Evolutionary conservation across 1,284 basidiomycete species (phyloP), one percentile per base, ranked within the genome.

Genomic region (Meira nashicola): DNA sequence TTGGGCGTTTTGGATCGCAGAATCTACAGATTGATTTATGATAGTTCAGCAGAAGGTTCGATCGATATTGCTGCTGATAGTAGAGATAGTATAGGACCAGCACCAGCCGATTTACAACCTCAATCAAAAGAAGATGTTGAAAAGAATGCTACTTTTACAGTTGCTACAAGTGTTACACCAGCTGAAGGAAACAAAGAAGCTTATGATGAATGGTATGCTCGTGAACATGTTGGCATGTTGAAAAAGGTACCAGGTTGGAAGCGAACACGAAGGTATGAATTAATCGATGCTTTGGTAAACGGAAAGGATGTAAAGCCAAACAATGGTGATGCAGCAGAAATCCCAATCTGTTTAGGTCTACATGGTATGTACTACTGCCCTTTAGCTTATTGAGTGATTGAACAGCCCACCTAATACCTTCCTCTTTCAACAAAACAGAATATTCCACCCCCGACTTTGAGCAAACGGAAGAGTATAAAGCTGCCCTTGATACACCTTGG

Each of bases 1-100:
- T 58, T 80, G 17, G 77, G 63, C 6, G 65, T 74, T 2, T 69
- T 80, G 41, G 80, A 80, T 59, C 66, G 80, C 23, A 39, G 80
- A 2, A 79, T 78, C 43, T 77, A 76, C 57, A 54, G 66, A 37
- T 62, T 71, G 7, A 59, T 76, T 28, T 71, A 68, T 38, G 72
- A 78, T 40, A 53, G 41, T 11, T 57, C 40, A 14, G 44, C 55
- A 9, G 25, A 43, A 19, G 54, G 51, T 12, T 3, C 63, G 23
- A 0, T 3, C 0, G 68, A 70, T 11, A 25, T 19, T 2, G 33
- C 53, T 9, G 17, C 33, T 23, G 47, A 60, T 33, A 39, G 23
- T 8, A 56, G 60, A 48, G n/a, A 12, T 12, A 17, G 39, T 6
- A 39, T 53, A 6, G 46, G 1, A 14, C 60, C 11, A 39, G 15